Evolutionary conservation across 129 eudicot genomes (phyloP), one percentile per base, ranked within the genome.

Genomic region (Arctium lappa): DNA sequence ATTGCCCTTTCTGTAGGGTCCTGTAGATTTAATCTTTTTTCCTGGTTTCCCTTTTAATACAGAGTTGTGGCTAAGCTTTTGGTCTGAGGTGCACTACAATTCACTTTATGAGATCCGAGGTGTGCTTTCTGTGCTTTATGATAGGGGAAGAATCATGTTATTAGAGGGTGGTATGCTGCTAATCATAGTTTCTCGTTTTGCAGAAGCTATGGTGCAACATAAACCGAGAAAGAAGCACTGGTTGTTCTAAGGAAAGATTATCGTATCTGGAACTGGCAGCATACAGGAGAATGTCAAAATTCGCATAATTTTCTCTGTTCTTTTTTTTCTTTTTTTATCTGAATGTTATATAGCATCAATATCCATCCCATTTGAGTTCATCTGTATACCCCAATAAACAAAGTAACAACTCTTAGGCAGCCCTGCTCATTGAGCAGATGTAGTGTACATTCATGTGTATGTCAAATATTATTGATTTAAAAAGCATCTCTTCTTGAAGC

Each of bases 11-110:
- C 66, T 56, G 66, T 56, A 56, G 66, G 66, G 8, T 31, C 63
- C 29, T 56, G 66, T 56, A 8, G 22, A 56, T 56, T 56, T 50
- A n/a, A 29, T 7, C 1, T 70, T 5, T 53, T 50, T 72, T 72
- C 18, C 36, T 69, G 50, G 22, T 6, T 38, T 39, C 44, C 32
- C 53, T 31, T 34, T 36, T 60, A 9, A 77, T 88, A 37, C 77
- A 92, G 97, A 89, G 81, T 62, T 93, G 82, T 93, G 97, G 97
- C 86, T 93, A 72, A 93, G 97, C 82, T 93, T 91, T 79, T 93
- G 97, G 97, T 89, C 93, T 50, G 97, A 93, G 80, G 97, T 93
- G 85, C 97, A 93, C 79, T 93, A 93, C 92, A 93, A 93, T 82
- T 93, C 97, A 6, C 88, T 93, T 69, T 91, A 93, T 76, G 94